Percentiles rank a stretch among this genome's conserved stretches.
phyloP scores from a whole-genome alignment of 305 asterid species.

The Fraxinus platypoda region DNA sequence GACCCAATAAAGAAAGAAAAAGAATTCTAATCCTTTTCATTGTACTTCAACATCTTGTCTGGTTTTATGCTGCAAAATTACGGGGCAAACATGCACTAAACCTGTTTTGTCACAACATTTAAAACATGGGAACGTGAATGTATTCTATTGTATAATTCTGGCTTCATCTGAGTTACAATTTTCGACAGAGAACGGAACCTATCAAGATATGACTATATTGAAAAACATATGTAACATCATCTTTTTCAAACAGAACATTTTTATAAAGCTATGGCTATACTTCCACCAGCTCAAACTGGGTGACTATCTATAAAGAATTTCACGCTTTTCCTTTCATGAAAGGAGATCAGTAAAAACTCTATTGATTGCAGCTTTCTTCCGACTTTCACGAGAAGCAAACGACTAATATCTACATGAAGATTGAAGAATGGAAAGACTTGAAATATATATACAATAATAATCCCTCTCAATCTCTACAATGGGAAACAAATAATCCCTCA shows the following conservation, averaged over 20 bases:
- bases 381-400: background rate
- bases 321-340: background rate
- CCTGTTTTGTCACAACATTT: background rate
- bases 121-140: background rate
- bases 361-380: background rate
- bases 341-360: background rate
- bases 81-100: background rate
- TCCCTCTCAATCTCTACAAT: background rate
- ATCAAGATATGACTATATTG: background rate
- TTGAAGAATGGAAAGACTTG: slow-evolving; percentile 12
- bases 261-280: background rate
- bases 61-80: background rate
- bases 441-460: slow-evolving; percentile 31
- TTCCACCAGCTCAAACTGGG: slow-evolving; percentile 26
- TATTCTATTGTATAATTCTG: background rate
- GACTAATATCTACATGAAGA: slow-evolving; percentile 21
- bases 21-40: background rate
- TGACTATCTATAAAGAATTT: slow-evolving; percentile 1
- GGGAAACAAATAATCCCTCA: background rate
- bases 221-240: background rate
- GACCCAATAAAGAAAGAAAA: background rate
- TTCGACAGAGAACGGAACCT: background rate
- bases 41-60: background rate
- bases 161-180: background rate
- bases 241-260: background rate